These are phyloP conservation scores for Sugiyamaella mastotermitis DNA, from an alignment of 805 yeast genomes.

Conservation along the genomic window DNA sequence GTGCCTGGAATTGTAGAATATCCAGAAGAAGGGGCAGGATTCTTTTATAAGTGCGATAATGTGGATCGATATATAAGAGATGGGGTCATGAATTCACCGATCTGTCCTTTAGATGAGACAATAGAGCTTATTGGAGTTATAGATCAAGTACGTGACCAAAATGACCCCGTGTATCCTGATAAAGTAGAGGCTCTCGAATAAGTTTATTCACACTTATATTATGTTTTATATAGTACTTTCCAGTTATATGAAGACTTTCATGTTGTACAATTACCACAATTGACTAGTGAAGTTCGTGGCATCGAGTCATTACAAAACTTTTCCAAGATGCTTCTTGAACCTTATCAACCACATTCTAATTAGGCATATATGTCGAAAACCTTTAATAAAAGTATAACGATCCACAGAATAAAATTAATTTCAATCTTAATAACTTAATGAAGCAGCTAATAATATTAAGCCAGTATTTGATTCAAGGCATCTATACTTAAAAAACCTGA, in stretches of 20 bases:
- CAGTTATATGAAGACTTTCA: conserved; percentile 96
- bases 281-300: conserved; percentile 95
- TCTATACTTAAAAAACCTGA: no score
- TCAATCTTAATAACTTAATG: no score
- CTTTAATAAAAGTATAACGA: no score
- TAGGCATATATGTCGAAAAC: no score
- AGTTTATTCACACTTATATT: no score
- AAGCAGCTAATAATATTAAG: no score
- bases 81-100: background rate
- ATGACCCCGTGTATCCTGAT: no score
- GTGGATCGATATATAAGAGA: conserved; percentile 1
- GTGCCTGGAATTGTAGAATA: background rate
- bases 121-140: conserved; percentile 6
- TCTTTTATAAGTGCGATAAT: conserved; percentile 3
- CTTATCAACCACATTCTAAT: conserved; percentile 62
- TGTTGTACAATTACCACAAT: conserved; percentile 88
- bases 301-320: conserved; percentile 76
- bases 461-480: no score
- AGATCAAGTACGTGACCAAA: conserved; percentile 9
- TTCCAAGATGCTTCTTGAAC: conserved; percentile 71
- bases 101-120: conserved; percentile 7
- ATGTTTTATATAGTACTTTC: no score
- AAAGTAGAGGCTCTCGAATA: no score
- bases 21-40: conserved; percentile 6
- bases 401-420: no score